phyloP scores from a whole-genome alignment of 2,329 filamentous ascomycete genomes.

The Aspergillus melleus region DNA sequence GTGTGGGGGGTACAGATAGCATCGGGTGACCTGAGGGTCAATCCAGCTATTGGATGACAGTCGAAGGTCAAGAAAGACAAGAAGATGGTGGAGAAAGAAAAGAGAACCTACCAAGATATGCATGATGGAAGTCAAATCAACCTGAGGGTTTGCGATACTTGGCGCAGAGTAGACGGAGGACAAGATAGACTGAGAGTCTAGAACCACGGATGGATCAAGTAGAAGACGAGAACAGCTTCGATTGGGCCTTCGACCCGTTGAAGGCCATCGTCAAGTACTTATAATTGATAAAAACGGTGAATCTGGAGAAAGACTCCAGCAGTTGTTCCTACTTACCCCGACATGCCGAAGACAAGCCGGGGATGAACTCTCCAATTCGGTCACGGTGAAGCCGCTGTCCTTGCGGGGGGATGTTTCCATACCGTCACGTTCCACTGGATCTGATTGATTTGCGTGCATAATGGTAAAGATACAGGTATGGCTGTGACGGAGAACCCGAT shows the following conservation, averaged over 20 bases:
- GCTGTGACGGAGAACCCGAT: no score
- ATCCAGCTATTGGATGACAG: neutral
- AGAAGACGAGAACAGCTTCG: neutral
- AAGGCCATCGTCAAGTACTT: conserved; percentile 13
- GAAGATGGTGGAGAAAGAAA: conserved; percentile 7
- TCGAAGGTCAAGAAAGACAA: neutral
- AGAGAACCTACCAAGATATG: conserved; percentile 47
- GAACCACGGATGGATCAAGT: neutral
- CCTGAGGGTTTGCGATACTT: neutral
- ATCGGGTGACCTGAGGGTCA: conserved; percentile 9
- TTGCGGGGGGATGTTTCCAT: conserved; percentile 17
- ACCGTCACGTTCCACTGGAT: neutral
- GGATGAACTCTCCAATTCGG: conserved; percentile 25
- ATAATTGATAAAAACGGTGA: conserved; percentile 23
- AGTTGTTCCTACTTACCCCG: conserved; percentile 8
- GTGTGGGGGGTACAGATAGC: neutral
- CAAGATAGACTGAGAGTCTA: neutral
- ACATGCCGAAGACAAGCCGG: conserved; percentile 19
- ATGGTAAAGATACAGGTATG: no score
- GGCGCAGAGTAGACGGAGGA: neutral
- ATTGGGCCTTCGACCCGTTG: neutral
- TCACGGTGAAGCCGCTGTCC: conserved; percentile 31
- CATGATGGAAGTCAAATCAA: conserved; percentile 29
- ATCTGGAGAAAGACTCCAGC: conserved; percentile 9
- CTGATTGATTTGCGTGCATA: no score